Evolutionary conservation across 2,329 filamentous ascomycete species (phyloP), one percentile per base, ranked within the genome.

Genomic region (Paecilomyces variotii): DNA sequence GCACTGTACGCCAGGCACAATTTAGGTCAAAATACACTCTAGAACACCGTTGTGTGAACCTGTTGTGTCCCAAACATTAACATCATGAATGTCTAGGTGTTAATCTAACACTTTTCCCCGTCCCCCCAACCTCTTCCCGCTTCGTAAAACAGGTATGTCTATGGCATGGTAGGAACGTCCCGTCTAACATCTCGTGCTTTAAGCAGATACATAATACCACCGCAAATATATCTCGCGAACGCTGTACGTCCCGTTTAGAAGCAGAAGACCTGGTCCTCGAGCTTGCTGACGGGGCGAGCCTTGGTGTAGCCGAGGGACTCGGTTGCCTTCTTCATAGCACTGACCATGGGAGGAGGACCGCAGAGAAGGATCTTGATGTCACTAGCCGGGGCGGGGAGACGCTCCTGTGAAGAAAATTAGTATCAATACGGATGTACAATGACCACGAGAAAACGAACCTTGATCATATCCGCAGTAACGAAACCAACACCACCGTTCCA

Each of bases 181-280:
- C n/a, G n/a, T 45, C 14, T 45, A 45, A 45, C 19, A 45, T 24
- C n/a, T 45, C 14, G 39, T 9, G 6, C 5, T 45, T 19, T 7
- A 4, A 45, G 12, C 30, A 39, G 14, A 39, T 39, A 39, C n/a
- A 45, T 2, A 19, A 7, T 19, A 24, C 25, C 50, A 14, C 3
- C 24, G 1, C 24, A 26, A n/a, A 26, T 52, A 27, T 12, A 28
- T 28, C 5, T 9, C 3, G 10, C 19, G 34, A 32, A 19, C 25
- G 25, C 12, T 35, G 54, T 69, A 6, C 24, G n/a, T 27, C 27
- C 28, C 25, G 50, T 57, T 77, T 89, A 91, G 79, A 99, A 99
- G 72, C 90, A 91, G 80, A 99, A 99, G 66, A 99, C 90, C 78
- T 97, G 94, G 76, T 99, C 94, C 73, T 93, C 89, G 57, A 97